phyloP scores from a whole-genome alignment of 1,284 basidiomycete species.

The Phlebopus sp. region DNA sequence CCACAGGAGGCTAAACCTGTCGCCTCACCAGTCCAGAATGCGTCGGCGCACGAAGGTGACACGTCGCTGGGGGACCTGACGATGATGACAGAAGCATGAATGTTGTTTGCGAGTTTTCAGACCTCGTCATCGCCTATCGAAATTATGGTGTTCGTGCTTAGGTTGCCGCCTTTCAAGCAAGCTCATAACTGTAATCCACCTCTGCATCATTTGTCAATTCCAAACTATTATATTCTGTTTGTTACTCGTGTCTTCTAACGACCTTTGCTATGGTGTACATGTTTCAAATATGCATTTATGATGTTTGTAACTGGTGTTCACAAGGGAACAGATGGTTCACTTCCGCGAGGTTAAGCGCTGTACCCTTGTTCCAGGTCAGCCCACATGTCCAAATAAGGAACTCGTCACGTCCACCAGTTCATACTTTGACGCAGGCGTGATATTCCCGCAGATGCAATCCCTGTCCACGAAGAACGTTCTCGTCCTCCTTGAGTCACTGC shows the following conservation, averaged over 20 bases:
- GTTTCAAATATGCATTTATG: conserved; percentile 25
- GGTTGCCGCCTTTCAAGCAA: conserved; percentile 7
- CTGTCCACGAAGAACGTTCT: too few relatives aligned
- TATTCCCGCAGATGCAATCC: conserved; percentile 3
- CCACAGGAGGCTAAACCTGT: conserved; percentile 24
- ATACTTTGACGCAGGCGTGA: conserved; percentile 19
- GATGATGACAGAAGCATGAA: conserved; percentile 47
- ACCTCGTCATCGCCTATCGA: conserved; percentile 8
- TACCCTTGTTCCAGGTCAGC: too few relatives aligned
- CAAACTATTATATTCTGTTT: conserved; percentile 4
- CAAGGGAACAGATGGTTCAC: too few relatives aligned
- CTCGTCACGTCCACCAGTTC: conserved; percentile 4
- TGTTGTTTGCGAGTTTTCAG: conserved; percentile 6
- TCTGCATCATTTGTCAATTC: conserved; percentile 20
- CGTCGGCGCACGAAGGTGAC: conserved; percentile 29
- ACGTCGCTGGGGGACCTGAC: conserved; percentile 40
- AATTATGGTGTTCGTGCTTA: conserved; percentile 17
- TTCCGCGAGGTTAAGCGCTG: too few relatives aligned
- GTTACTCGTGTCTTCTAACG: conserved; percentile 23
- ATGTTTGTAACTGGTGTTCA: too few relatives aligned
- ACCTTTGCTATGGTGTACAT: conserved; percentile 29
- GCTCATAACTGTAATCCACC: conserved; percentile 11
- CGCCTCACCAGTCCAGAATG: conserved; percentile 26
- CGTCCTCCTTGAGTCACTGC: too few relatives aligned
- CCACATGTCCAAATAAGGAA: too few relatives aligned